Base-by-base conservation (phyloP, 2,329 filamentous ascomycete species). In the Aureobasidium leucospermi region DNA sequence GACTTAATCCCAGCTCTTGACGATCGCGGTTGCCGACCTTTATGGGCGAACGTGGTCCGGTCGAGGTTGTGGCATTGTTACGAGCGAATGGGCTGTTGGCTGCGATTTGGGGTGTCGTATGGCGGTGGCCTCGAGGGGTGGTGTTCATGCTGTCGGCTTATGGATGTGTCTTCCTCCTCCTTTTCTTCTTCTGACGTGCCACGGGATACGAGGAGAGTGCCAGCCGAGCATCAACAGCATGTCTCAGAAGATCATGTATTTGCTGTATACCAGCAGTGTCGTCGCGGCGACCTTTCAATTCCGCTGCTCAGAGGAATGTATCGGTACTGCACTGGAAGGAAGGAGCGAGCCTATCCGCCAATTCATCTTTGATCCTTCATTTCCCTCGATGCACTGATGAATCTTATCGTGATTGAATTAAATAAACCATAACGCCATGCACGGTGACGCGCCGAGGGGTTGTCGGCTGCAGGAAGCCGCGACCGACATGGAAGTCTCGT, bases 151-250 rank as follows among this genome's bases (percentile, higher is more conserved):
- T 48, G 45, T 34, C 53, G 41, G 8, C 2, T 39, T n/a, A 45
- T 34, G 29, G 31, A 13, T 58, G 13, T 6, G 8, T 39, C 29
- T 34, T 32, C 31, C n/a, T 43, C 34, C 32, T 38, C 29, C 16
- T 56, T 15, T 23, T 41, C 34, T 32, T 48, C 41, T 55, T 43
- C 42, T 43, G 15, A 34, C 23, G 36, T 60, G 56, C 60, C 60
- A 64, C 42, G 56, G 65, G 42, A 61, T 60, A 23, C 59, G 60
- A 61, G 61, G 65, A 61, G 31, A 57, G 48, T 64, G 63, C 59
- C 63, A 62, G 46, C 39, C 51, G n/a, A 36, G 59, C 38, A 58
- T 51, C 34, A 45, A 58, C 29, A 57, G 16, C 60, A 61, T 61
- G 60, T 52, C 52, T 60, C 58, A 57, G 28, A 46, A 46, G 41